Conservation (phyloP, 495 filamentous ascomycete genomes). For the Pyrenula massariospora region DNA sequence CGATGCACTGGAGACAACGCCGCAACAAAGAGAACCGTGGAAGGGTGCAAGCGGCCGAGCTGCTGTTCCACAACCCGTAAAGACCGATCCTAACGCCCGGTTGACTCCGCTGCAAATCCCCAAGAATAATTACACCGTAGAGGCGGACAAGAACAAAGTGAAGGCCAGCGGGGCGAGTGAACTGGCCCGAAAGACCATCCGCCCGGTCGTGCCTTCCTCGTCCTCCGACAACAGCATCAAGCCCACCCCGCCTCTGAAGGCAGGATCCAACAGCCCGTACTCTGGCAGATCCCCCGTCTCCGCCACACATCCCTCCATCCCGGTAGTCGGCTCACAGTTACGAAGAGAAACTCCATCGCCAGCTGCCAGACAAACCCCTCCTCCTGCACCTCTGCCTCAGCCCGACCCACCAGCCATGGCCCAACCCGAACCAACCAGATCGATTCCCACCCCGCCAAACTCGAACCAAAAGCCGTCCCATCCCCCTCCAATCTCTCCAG, state of each 20-base stretch:
- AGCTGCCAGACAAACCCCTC: neutral
- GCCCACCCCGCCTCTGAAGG: neutral
- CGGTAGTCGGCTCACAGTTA: neutral
- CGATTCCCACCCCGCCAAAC: neutral
- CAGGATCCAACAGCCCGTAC: neutral
- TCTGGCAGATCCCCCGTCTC: neutral
- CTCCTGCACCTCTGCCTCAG: neutral
- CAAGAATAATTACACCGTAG: neutral
- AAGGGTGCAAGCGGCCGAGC: slow-evolving; percentile 36
- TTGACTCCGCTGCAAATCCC: neutral
- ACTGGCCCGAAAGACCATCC: neutral
- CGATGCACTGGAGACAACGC: neutral
- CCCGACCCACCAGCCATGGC: neutral
- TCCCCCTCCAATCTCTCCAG: neutral
- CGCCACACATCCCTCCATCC: neutral
- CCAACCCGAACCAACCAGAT: neutral
- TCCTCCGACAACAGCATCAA: neutral
- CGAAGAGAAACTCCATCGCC: neutral
- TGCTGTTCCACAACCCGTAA: slow-evolving; percentile 24
- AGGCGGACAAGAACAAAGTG: neutral
- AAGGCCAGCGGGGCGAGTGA: neutral
- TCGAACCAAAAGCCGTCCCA: neutral
- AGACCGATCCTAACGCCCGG: neutral
- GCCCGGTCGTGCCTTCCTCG: neutral
- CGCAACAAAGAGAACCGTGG: slow-evolving; percentile 28